Evolutionary conservation across 2,329 filamentous ascomycete species (phyloP).

Genomic region (Talaromyces sp.): DNA sequence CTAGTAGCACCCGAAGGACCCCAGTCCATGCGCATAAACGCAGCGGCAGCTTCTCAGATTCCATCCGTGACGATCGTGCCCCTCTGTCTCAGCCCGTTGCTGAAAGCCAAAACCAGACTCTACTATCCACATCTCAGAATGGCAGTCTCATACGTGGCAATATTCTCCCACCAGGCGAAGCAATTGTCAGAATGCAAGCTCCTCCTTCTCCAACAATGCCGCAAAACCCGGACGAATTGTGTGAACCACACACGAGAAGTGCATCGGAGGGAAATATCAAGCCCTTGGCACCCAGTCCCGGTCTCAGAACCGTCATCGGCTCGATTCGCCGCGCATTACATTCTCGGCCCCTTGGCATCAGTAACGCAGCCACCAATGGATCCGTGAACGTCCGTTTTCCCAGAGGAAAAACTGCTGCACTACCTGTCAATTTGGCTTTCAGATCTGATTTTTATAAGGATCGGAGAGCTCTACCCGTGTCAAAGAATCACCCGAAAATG

Average conservation of each 20-base stretch:
- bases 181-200: slow-evolving; percentile 66
- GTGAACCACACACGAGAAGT: slow-evolving; percentile 24
- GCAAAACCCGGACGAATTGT: slow-evolving; percentile 21
- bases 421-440: slow-evolving; percentile 42
- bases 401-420: slow-evolving; percentile 34
- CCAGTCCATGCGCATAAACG: slow-evolving; percentile 62
- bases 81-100: slow-evolving; percentile 46
- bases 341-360: slow-evolving; percentile 43
- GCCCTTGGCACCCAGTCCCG: slow-evolving; percentile 44
- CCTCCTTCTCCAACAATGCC: slow-evolving; percentile 43
- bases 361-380: slow-evolving; percentile 28
- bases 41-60: slow-evolving; percentile 83
- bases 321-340: slow-evolving; percentile 80
- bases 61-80: slow-evolving; percentile 63
- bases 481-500: slow-evolving; percentile 58
- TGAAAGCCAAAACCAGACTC: slow-evolving; percentile 33
- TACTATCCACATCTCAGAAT: slow-evolving; percentile 63
- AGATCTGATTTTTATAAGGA: slow-evolving; percentile 40
- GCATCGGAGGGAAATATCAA: slow-evolving; percentile 24
- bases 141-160: slow-evolving; percentile 86
- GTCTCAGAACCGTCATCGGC: slow-evolving; percentile 80
- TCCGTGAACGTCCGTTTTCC: slow-evolving; percentile 29
- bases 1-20: slow-evolving; percentile 36
- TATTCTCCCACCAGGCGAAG: slow-evolving; percentile 73
- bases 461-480: slow-evolving; percentile 27